Percentiles rank a stretch among this genome's conserved stretches.
phyloP scores from a whole-genome alignment of 257 asterid genomes.

The Solanum tarapatanum region DNA sequence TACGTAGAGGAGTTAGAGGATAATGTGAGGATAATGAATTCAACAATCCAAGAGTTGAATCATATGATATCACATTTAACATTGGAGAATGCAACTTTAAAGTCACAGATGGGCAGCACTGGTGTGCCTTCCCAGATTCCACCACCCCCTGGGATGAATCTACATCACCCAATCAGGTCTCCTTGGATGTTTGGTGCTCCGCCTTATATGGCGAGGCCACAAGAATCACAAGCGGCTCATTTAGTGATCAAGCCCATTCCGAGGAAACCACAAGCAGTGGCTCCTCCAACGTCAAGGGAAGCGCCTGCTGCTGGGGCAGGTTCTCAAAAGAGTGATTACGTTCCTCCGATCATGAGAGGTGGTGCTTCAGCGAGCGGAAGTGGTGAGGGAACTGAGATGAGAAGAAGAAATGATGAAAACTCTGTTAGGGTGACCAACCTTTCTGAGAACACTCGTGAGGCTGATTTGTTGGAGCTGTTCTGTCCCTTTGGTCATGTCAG shows the following conservation, averaged over 20 bases:
- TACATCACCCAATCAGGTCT: too few species aligned
- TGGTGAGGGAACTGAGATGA: conserved; percentile 51
- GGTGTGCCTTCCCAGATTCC: neutral
- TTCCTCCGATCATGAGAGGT: conserved; percentile 70
- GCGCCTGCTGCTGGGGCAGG: neutral
- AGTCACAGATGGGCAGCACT: neutral
- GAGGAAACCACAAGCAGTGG: neutral
- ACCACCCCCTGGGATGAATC: neutral
- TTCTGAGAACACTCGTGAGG: conserved; percentile 88
- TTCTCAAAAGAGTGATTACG: conserved; percentile 37
- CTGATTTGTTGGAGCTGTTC: conserved; percentile 77
- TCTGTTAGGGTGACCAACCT: conserved; percentile 81
- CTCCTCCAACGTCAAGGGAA: conserved; percentile 36
- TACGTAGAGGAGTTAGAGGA: neutral
- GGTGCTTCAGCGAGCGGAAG: conserved; percentile 31
- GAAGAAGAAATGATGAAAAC: conserved; percentile 84
- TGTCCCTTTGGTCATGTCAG: conserved; percentile 62
- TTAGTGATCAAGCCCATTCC: neutral
- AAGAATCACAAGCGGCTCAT: neutral
- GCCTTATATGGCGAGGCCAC: neutral
- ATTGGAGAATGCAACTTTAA: neutral
- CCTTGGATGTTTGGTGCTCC: neutral
- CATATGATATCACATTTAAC: neutral
- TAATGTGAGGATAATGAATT: neutral
- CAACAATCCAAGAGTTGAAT: neutral